Base-by-base conservation (phyloP, 345 rosid species). In the Murraya koenigii region DNA sequence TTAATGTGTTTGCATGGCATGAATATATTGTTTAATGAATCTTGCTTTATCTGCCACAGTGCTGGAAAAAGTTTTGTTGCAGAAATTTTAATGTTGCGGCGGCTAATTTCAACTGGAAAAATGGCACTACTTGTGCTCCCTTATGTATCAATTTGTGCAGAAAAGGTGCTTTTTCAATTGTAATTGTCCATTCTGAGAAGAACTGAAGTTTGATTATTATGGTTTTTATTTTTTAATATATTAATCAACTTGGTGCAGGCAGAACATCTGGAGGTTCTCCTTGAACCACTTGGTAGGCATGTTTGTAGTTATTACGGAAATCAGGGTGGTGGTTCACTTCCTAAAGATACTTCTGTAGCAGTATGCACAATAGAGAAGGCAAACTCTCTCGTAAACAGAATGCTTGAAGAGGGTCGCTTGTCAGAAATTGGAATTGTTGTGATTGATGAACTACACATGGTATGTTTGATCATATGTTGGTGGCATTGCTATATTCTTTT, bases 41-140 rank as follows among this genome's bases (percentile, higher is more conserved):
- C 65, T 32, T 73, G 26, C 74, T 80, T 69, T 71, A 62, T 77
- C 25, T 85, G 72, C 69, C 25, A 68, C 86, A 95, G 99, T 84
- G 98, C 99, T 72, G 99, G 99, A 23, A 95, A 95, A 90, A 95
- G 99, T 86, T 93, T 95, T 87, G 99, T 95, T 36, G 98, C 99
- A 63, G 99, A 93, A 82, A 93, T 95, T 78, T 88, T 95, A 90
- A 93, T 95, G 99, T 86, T 95, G 81, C 92, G 95, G 58, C 89
- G 89, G 87, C 89, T 93, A 81, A 71, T 95, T 75, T 88, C 90
- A 79, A 91, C 92, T 47, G 93, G 94, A 77, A 95, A 95, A 82
- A 88, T 90, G 76, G 98, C 97, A 79, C 71, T 95, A 49, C 97
- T 95, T 77, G 98, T 95, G 66, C 97, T 95, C 84, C 99, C 99